Percentiles rank a stretch among this genome's conserved stretches.
phyloP scores from a whole-genome alignment of 768 basidiomycete species.

The Chalciporus piperatus region DNA sequence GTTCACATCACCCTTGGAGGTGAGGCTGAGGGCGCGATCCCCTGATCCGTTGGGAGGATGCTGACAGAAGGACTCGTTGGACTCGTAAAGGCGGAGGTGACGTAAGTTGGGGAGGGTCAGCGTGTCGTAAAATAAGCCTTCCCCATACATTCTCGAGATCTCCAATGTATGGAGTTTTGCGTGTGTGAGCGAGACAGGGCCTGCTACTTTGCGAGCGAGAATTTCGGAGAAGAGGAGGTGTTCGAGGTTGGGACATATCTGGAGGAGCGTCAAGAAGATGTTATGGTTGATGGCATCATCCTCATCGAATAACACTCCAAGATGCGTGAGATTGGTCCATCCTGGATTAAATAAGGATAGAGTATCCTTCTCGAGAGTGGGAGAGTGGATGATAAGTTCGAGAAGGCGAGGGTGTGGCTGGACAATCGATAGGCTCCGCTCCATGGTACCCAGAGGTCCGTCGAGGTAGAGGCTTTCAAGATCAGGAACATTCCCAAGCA shows the following conservation, averaged over 20 bases:
- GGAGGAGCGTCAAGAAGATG: background rate
- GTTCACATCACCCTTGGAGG: background rate
- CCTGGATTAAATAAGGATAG: background rate
- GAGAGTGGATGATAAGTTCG: background rate
- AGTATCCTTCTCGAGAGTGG: background rate
- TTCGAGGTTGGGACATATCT: background rate
- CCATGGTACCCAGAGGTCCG: background rate
- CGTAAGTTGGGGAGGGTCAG: background rate
- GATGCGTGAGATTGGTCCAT: background rate
- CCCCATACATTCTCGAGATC: background rate
- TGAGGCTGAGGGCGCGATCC: background rate
- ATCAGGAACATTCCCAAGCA: slow-evolving; percentile 17
- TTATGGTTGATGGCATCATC: background rate
- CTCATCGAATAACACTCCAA: background rate
- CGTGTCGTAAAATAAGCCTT: background rate
- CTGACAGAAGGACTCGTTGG: background rate
- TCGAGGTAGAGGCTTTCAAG: slow-evolving; percentile 15
- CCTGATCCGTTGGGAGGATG: background rate
- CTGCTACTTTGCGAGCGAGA: background rate
- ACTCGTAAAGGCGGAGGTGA: background rate
- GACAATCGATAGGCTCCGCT: background rate
- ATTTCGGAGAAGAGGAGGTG: background rate
- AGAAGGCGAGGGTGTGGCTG: background rate
- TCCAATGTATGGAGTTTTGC: background rate
- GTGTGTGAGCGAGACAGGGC: background rate